phyloP scores from a whole-genome alignment of 768 basidiomycete genomes.

The Crepidotus variabilis region DNA sequence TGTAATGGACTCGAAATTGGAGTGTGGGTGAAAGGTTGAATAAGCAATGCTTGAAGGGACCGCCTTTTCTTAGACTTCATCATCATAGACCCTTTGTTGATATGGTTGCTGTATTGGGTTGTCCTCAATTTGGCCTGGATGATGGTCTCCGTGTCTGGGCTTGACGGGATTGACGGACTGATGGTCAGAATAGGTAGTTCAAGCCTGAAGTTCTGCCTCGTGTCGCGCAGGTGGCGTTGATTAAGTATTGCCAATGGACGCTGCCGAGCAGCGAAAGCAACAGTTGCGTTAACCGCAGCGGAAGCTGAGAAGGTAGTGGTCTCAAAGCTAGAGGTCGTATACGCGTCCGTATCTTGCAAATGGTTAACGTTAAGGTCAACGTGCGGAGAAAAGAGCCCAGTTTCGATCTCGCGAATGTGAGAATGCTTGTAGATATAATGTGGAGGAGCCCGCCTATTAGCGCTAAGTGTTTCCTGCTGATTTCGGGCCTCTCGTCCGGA shows the following conservation, averaged over 20 bases:
- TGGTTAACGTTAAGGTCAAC: background rate
- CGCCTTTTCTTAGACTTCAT: background rate
- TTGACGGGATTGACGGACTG: background rate
- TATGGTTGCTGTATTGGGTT: background rate
- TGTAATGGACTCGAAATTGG: background rate
- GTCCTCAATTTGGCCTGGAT: background rate
- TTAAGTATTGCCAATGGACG: background rate
- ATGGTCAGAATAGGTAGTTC: background rate
- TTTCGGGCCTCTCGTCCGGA: background rate
- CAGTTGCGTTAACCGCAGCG: background rate
- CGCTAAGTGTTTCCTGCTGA: background rate
- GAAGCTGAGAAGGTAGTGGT: background rate
- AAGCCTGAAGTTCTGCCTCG: background rate
- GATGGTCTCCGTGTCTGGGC: background rate
- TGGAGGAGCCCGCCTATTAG: background rate
- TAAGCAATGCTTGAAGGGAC: background rate
- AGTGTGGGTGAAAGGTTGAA: background rate
- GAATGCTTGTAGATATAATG: background rate
- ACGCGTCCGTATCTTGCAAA: background rate
- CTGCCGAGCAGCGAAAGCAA: background rate
- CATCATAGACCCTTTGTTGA: background rate
- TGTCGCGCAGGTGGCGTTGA: background rate
- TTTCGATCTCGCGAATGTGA: background rate
- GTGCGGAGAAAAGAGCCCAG: background rate
- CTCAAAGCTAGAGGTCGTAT: background rate